These are phyloP conservation scores for Eucalyptus brandiana DNA, from an alignment of 345 rosid species.

Conservation along the genomic window DNA sequence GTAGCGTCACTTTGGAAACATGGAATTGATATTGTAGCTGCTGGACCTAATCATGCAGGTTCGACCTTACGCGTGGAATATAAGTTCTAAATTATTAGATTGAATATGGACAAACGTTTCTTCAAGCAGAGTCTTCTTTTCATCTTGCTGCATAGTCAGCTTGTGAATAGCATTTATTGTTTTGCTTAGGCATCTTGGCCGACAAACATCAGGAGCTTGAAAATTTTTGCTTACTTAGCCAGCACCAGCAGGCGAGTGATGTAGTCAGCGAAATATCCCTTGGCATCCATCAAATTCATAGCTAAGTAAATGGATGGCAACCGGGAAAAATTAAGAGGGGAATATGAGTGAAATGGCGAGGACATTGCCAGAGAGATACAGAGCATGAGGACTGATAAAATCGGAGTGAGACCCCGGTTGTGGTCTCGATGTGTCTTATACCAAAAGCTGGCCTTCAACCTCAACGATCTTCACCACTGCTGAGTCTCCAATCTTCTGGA, in stretches of 20 bases:
- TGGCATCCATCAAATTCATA: background rate
- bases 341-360: background rate
- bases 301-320: background rate
- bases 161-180: background rate
- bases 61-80: background rate
- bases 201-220: background rate
- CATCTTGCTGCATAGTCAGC: background rate
- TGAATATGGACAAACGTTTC: background rate
- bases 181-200: background rate
- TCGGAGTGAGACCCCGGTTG: background rate
- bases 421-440: background rate
- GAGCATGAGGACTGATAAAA: background rate
- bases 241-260: background rate
- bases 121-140: background rate
- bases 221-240: background rate
- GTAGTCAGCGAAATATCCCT: background rate
- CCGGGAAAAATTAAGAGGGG: background rate
- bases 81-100: background rate
- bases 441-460: background rate
- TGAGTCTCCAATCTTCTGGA: conserved; percentile 5
- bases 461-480: conserved; percentile 5
- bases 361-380: background rate
- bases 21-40: background rate
- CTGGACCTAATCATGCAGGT: background rate
- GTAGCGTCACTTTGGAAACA: background rate